Evolutionary conservation across 2,329 filamentous ascomycete species (phyloP), one percentile per base, ranked within the genome.

Genomic region (Aspergillus sp.): DNA sequence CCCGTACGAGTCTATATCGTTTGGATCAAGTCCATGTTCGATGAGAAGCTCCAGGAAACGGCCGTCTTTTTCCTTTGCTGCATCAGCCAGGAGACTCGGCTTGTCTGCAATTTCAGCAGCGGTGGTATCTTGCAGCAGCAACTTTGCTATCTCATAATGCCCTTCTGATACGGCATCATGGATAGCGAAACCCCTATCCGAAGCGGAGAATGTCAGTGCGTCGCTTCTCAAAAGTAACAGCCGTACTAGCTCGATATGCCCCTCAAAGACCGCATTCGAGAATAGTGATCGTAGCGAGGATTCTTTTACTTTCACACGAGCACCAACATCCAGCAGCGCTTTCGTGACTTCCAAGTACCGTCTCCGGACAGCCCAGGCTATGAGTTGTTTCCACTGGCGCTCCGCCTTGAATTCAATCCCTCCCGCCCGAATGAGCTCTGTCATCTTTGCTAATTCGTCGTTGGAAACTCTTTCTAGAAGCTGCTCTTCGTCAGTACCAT

Each of bases 121-220:
- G 1, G 4, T 6, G 34, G 1, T 13, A 1, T n/a, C 12, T 15
- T 36, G 34, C 2, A 36, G 15, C 3, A 36, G 15, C 34, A 36
- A 36, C 5, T 36, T 5, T 3, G 34, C 12, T 4, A 36, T 15
- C 2, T 15, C 15, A 15, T 36, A 36, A 6, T 36, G 34, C 15
- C 34, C 34, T 15, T 5, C 12, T 15, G 1, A 2, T 15, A 15
- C 34, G 5, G 34, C 34, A n/a, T 36, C 0, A 36, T 36, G 34
- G 5, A 36, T 7, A 1, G 34, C 12, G 12, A 6, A 0, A 4
- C 4, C 4, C 4, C 5, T 8, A 13, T 5, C 2, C 1, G 1
- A 15, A 4, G 15, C 12, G 32, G 5, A 36, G 4, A 36, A 1
- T 4, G 32, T 15, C 7, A 13, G 15, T 5, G 5, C 5, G 8